Evolutionary conservation across 805 yeast genomes (phyloP).

Genomic region (Ogataea thermomethanolica): DNA sequence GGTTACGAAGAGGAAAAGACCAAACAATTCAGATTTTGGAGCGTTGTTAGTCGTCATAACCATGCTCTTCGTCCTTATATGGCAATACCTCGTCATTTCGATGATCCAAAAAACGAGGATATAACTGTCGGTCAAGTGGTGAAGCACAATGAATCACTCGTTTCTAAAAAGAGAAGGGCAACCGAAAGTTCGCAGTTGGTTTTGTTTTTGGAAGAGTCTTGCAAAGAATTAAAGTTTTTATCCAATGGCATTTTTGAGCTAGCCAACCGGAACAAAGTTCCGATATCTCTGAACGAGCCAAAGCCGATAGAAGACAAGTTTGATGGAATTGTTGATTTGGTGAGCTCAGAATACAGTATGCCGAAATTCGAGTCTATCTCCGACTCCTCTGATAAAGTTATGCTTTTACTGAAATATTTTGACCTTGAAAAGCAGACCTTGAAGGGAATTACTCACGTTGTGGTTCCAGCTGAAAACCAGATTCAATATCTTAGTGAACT

Average conservation of each 20-base stretch:
- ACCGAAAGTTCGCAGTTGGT: constrained; percentile 44
- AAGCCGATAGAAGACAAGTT: constrained; percentile 12
- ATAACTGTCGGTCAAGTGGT: constrained; percentile 51
- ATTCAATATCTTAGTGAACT: constrained; percentile 40
- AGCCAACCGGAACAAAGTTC: constrained; percentile 7
- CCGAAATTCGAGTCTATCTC: constrained; percentile 24
- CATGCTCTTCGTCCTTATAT: constrained; percentile 63
- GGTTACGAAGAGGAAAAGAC: constrained; percentile 31
- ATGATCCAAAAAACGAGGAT: constrained; percentile 27
- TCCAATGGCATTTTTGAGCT: constrained; percentile 24
- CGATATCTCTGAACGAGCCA: constrained; percentile 2
- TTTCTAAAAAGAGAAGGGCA: constrained; percentile 34
- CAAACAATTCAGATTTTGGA: constrained; percentile 53
- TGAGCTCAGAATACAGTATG: constrained; percentile 11
- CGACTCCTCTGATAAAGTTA: constrained; percentile 22
- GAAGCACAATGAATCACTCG: constrained; percentile 30
- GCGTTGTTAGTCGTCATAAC: constrained; percentile 64
- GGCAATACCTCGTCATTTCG: constrained; percentile 32
- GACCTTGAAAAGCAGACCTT: constrained; percentile 48
- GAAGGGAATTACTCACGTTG: constrained; percentile 62
- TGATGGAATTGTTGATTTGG: constrained; percentile 9
- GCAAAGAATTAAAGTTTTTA: constrained; percentile 37
- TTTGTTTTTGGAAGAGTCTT: constrained; percentile 63
- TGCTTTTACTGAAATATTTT: constrained; percentile 30
- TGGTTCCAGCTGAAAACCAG: constrained; percentile 46